Evolutionary conservation across 495 filamentous ascomycete genomes (phyloP).

Genomic region (Ramalina peruviana): DNA sequence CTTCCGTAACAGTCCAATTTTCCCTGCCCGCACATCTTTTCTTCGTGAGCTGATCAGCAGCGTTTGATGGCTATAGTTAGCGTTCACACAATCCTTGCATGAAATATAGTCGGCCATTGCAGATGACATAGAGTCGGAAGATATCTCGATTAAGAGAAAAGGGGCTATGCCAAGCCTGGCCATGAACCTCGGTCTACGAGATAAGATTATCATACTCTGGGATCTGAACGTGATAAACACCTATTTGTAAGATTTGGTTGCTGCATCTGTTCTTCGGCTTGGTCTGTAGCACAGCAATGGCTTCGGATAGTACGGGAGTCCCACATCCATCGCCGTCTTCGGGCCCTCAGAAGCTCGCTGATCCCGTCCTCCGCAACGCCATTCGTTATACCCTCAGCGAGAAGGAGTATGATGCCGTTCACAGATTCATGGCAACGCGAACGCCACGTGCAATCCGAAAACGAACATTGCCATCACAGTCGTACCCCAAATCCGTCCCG

Average conservation of each 20-base stretch:
- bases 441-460: slow-evolving; percentile 39
- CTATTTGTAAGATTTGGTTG: neutral
- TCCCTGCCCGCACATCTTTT: no score
- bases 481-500: slow-evolving; percentile 35
- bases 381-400: slow-evolving; percentile 72
- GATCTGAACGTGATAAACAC: no score
- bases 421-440: slow-evolving; percentile 61
- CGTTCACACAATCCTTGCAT: no score
- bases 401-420: slow-evolving; percentile 69
- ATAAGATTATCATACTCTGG: no score
- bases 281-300: neutral
- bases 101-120: no score
- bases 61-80: no score
- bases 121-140: no score
- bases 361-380: slow-evolving; percentile 44
- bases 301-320: neutral
- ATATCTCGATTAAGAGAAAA: no score
- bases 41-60: no score
- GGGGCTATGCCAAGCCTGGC: no score
- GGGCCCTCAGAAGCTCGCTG: slow-evolving; percentile 2
- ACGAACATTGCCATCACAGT: slow-evolving; percentile 44
- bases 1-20: no score
- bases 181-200: no score
- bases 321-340: slow-evolving; percentile 11
- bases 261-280: neutral